Evolutionary conservation across 2,329 filamentous ascomycete genomes (phyloP).

Genomic region (Colletotrichum musae): DNA sequence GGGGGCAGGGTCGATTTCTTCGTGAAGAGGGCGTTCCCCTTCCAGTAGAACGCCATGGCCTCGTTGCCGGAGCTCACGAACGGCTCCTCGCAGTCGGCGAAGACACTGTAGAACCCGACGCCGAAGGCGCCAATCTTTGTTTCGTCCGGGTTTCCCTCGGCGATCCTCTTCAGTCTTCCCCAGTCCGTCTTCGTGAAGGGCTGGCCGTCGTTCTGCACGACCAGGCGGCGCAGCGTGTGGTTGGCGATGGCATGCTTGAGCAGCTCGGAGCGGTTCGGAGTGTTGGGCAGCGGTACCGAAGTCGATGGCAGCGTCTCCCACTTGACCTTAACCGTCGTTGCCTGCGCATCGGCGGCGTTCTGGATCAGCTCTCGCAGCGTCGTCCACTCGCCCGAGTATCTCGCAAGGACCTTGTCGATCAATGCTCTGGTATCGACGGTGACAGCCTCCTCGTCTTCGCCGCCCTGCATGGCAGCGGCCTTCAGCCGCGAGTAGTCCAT

Average conservation of each 20-base stretch:
- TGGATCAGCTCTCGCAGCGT: constrained; percentile 94
- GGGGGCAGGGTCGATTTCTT: constrained; percentile 83
- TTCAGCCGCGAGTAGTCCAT: constrained; percentile 85
- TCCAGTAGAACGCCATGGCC: constrained; percentile 99
- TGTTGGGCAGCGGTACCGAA: constrained; percentile 77
- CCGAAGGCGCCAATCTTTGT: constrained; percentile 99
- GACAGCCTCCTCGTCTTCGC: constrained; percentile 94
- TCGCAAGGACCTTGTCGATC: constrained; percentile 96
- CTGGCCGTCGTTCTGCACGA: constrained; percentile 93
- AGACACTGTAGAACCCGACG: constrained; percentile 98
- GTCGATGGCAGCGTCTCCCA: constrained; percentile 93
- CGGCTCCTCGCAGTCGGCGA: constrained; percentile 97
- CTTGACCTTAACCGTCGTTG: constrained; percentile 88
- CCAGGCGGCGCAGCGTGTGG: constrained; percentile 87
- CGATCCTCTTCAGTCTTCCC: constrained; percentile 93
- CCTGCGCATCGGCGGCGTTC: constrained; percentile 97
- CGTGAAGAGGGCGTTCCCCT: constrained; percentile 96
- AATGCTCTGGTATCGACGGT: constrained; percentile 97
- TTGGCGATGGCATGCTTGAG: constrained; percentile 88
- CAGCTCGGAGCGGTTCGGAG: constrained; percentile 77
- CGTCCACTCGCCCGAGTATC: constrained; percentile 97
- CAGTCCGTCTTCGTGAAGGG: constrained; percentile 93
- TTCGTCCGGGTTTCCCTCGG: constrained; percentile 98
- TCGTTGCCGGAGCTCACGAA: constrained; percentile 94
- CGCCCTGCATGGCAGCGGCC: constrained; percentile 87